phyloP scores from a whole-genome alignment of 176 grass and related monocot genomes.

The Hyparrhenia diplandra region DNA sequence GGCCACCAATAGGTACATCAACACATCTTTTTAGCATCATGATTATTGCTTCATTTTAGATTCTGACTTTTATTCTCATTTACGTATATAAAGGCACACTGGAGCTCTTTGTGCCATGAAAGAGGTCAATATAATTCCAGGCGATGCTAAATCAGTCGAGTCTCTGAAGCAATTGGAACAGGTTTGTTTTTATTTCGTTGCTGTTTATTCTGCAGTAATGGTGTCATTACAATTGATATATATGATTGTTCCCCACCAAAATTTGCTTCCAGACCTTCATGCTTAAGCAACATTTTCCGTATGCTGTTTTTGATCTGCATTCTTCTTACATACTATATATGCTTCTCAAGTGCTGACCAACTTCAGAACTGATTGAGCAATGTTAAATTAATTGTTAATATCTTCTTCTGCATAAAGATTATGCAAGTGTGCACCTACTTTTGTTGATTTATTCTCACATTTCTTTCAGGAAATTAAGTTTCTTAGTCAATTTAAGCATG shows the following conservation, averaged over 20 bases:
- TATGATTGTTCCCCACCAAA: background rate
- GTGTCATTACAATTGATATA: background rate
- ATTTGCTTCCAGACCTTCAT: background rate
- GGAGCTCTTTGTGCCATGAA: constrained; percentile 99
- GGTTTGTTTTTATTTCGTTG: constrained; percentile 34
- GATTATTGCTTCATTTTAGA: background rate
- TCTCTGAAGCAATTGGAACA: constrained; percentile 88
- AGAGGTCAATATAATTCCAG: constrained; percentile 93
- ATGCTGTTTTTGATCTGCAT: background rate
- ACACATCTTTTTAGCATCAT: constrained; percentile 9
- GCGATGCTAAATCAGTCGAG: constrained; percentile 84
- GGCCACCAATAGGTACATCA: constrained; percentile 77
- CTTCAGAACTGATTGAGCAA: background rate
- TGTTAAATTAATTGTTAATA: background rate
- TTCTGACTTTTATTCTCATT: background rate
- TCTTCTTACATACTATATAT: background rate
- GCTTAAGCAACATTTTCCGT: background rate
- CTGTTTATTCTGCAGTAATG: constrained; percentile 13
- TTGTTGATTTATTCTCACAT: constrained; percentile 25
- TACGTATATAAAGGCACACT: constrained; percentile 51
- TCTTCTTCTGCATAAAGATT: constrained; percentile 27
- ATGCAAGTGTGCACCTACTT: background rate
- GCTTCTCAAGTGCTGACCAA: background rate
- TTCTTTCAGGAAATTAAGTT: constrained; percentile 94
- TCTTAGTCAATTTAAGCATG: constrained; percentile 98